Base-by-base conservation (phyloP, 148 eudicot genomes). In the Chenopodium berlandieri region DNA sequence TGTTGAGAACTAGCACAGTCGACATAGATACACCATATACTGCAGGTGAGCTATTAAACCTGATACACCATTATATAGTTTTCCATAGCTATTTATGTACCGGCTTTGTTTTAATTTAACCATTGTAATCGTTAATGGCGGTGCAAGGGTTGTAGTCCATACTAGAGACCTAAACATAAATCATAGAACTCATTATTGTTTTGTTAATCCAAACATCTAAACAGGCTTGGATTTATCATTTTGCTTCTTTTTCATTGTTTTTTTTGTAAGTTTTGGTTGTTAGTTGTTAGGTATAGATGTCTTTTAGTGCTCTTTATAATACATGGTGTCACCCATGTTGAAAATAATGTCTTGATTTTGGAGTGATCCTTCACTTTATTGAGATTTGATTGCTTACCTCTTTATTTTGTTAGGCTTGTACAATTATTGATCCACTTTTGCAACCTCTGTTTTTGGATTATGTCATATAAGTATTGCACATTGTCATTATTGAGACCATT, bases 1-100 rank as follows among this genome's bases (percentile, higher is more conserved):
- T 23, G 74, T 85, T 10, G 83, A 81, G 22, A 60, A 73, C 4
- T 75, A 73, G 76, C 64, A 19, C 11, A 7, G 7, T 25, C 25
- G 50, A 32, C 56, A 1, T 10, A 1, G 13, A 11, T 48, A 66
- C 44, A 72, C 58, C n/a, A 14, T 37, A 79, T 58, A 40, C 62
- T 4, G 30, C 58, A 46, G 78, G 52, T 75, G 65, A 50, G 63
- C 78, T 32, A 22, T 64, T 65, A 64, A 54, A 75, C 68, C 16
- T 44, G 44, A 40, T 40, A 40, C 7, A 40, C 44, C 44, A 40
- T 40, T 40, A 40, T 40, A 40, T 40, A 40, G 44, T 40, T 40
- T 40, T 40, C 44, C 44, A 40, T 6, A 40, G 44, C 44, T 40
- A 40, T 5, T 40, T 40, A 73, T 47, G 58, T 71, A 44, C 20